These are phyloP conservation scores for Pleurotus pulmonarius DNA, from an alignment of 768 basidiomycete genomes.

Conservation along the genomic window DNA sequence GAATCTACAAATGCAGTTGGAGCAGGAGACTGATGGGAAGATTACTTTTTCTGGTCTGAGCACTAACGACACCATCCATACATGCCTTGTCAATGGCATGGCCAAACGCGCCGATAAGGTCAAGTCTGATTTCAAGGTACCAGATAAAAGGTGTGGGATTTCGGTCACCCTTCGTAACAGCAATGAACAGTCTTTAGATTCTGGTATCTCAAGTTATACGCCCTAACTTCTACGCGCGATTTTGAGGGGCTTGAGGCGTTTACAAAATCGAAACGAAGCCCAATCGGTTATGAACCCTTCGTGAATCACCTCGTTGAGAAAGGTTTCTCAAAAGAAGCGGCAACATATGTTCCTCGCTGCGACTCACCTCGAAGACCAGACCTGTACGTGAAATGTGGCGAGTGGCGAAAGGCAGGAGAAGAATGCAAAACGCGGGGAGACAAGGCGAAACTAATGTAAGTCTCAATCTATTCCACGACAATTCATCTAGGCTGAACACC, in stretches of 20 bases:
- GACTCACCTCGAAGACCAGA: constrained; percentile 82
- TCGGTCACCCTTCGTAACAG: background rate
- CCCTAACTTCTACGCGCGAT: constrained; percentile 73
- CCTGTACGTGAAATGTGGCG: constrained; percentile 85
- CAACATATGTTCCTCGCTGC: constrained; percentile 75
- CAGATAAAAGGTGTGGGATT: constrained; percentile 79
- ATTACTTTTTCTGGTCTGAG: constrained; percentile 79
- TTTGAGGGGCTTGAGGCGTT: constrained; percentile 87
- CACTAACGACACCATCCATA: constrained; percentile 82
- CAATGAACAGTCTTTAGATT: constrained; percentile 48
- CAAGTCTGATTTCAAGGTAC: constrained; percentile 86
- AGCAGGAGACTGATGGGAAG: constrained; percentile 79
- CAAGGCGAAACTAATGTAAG: constrained; percentile 81
- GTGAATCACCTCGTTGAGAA: constrained; percentile 74
- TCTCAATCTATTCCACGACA: constrained; percentile 14
- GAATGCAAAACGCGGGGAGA: constrained; percentile 91
- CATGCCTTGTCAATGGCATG: constrained; percentile 75
- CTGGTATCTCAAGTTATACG: constrained; percentile 90
- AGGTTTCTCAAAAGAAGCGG: constrained; percentile 74
- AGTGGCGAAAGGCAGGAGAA: constrained; percentile 84
- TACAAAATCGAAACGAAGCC: constrained; percentile 82
- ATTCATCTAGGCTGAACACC: constrained; percentile 8
- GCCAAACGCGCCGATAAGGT: constrained; percentile 87
- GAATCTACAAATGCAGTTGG: constrained; percentile 78
- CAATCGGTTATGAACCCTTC: constrained; percentile 94